Conservation (phyloP, 1,284 basidiomycete genomes). For the Cutaneotrichosporon sp. region DNA sequence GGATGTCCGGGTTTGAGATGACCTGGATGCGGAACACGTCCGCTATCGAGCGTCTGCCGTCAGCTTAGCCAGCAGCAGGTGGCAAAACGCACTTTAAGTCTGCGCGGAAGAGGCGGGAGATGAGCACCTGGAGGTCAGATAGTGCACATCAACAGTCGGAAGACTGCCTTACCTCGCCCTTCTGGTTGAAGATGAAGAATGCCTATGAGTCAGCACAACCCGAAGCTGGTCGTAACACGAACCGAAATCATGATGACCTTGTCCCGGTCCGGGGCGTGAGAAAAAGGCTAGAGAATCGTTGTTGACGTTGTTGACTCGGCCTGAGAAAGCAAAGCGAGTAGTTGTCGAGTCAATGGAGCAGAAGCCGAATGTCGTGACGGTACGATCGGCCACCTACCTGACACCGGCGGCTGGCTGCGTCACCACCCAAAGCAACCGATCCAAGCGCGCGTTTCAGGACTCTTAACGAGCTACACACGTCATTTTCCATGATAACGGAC, state of each 20-base stretch:
- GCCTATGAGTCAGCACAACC: slow-evolving; percentile 59
- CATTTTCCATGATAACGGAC: slow-evolving; percentile 3
- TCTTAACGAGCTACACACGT: not conserved
- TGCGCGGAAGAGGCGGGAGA: slow-evolving; percentile 85
- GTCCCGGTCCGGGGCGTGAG: not conserved
- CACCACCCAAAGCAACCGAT: not conserved
- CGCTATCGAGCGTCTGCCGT: slow-evolving; percentile 82
- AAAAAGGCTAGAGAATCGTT: not conserved
- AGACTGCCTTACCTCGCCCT: slow-evolving; percentile 73
- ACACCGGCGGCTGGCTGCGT: not conserved
- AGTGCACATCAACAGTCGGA: not conserved
- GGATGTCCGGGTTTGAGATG: slow-evolving; percentile 92
- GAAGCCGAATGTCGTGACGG: not conserved
- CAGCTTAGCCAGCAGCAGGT: not conserved
- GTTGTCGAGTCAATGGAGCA: not conserved
- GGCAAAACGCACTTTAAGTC: slow-evolving; percentile 78
- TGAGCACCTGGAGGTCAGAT: slow-evolving; percentile 67
- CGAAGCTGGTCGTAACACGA: not conserved
- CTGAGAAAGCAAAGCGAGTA: not conserved
- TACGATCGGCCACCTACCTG: not conserved
- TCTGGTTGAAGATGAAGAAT: slow-evolving; percentile 97
- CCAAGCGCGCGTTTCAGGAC: slow-evolving; percentile 3
- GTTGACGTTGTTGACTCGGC: not conserved
- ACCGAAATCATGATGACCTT: slow-evolving; percentile 44
- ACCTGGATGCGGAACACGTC: slow-evolving; percentile 98